phyloP scores from a whole-genome alignment of 768 basidiomycete genomes.

The Kwoniella europaea region DNA sequence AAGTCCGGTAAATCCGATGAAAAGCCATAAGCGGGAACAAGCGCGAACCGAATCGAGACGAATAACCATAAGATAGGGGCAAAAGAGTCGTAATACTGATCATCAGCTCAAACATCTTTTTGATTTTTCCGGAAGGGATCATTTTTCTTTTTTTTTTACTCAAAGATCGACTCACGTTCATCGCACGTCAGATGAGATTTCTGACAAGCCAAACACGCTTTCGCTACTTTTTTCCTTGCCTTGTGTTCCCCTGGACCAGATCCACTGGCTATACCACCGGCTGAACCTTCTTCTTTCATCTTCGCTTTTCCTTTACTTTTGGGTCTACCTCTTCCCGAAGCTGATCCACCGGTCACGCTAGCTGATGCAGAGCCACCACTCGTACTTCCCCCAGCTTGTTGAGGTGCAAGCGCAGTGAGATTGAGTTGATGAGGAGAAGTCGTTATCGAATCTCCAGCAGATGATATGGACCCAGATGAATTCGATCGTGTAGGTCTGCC shows the following conservation, averaged over 20 bases:
- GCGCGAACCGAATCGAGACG: too few relatives aligned
- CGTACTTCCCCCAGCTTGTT: constrained; percentile 10
- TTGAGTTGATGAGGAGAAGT: constrained; percentile 20
- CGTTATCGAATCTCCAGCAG: constrained; percentile 16
- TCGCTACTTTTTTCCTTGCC: constrained; percentile 55
- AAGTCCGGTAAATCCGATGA: constrained; percentile 4
- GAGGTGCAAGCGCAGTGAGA: constrained; percentile 19
- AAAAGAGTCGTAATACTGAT: constrained; percentile 19
- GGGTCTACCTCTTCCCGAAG: constrained; percentile 16
- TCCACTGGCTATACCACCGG: neutral
- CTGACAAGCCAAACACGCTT: constrained; percentile 94
- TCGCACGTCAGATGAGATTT: constrained; percentile 99
- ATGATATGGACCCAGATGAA: constrained; percentile 33
- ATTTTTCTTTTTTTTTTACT: neutral
- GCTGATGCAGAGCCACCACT: constrained; percentile 10
- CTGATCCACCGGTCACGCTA: constrained; percentile 10
- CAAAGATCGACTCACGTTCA: constrained; percentile 71
- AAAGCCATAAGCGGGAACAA: constrained; percentile 7
- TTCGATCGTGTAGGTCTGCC: constrained; percentile 25
- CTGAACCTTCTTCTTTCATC: constrained; percentile 21
- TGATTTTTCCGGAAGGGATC: neutral
- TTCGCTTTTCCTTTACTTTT: constrained; percentile 22
- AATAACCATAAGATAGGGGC: neutral
- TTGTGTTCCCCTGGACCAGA: constrained; percentile 24
- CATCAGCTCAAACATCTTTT: neutral